phyloP scores from a whole-genome alignment of 768 basidiomycete genomes.

The Dictyophora rubrovolvata region DNA sequence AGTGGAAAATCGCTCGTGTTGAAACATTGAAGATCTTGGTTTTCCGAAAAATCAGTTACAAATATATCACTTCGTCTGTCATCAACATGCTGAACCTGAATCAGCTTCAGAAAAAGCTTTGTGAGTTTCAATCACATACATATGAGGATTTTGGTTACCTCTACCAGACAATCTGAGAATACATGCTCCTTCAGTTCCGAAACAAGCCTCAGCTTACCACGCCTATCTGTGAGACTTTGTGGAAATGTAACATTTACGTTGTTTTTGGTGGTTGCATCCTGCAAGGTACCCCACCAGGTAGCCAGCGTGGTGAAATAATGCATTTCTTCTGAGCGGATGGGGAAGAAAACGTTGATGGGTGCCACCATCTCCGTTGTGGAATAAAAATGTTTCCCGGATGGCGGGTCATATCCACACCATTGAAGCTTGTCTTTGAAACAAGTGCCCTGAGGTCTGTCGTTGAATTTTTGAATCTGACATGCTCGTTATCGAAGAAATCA shows the following conservation, averaged over 20 bases:
- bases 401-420: conserved; percentile 10
- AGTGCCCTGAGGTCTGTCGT: not conserved
- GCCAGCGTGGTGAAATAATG: conserved; percentile 4
- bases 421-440: conserved; percentile 8
- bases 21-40: conserved; percentile 30
- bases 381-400: conserved; percentile 8
- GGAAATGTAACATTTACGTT: not conserved
- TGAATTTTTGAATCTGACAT: not conserved
- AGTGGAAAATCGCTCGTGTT: conserved; percentile 28
- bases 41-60: conserved; percentile 57
- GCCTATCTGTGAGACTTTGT: not conserved
- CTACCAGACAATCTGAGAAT: conserved; percentile 9
- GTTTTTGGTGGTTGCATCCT: not conserved
- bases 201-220: not conserved
- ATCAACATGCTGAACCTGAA: not conserved
- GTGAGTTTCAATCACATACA: not conserved
- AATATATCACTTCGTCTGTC: conserved; percentile 29
- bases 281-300: conserved; percentile 8
- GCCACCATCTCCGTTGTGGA: not conserved
- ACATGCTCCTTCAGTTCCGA: not conserved
- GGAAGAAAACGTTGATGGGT: conserved; percentile 1
- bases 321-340: not conserved
- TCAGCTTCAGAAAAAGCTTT: not conserved
- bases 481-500: not conserved
- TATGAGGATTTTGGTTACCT: not conserved